Evolutionary conservation across 768 basidiomycete genomes (phyloP).

Genomic region (Tricholomella constricta): DNA sequence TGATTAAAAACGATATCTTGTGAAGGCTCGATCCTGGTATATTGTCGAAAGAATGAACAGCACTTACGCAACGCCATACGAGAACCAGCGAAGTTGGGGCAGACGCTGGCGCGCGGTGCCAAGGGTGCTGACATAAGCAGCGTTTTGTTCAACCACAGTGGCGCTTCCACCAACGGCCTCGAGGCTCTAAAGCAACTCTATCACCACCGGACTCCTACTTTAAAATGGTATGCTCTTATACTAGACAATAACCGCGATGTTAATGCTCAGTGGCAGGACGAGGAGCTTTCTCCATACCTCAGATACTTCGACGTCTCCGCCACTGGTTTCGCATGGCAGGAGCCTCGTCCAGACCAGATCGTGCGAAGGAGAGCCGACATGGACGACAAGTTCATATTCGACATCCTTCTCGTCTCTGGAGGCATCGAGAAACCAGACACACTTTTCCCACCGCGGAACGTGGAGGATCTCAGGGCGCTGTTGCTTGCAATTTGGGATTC

Average conservation of each 20-base stretch:
- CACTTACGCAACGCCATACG: too few species aligned
- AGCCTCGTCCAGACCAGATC: slow-evolving; percentile 55
- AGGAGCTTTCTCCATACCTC: slow-evolving; percentile 18
- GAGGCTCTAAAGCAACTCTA: not conserved
- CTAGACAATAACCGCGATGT: too few species aligned
- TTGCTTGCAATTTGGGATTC: slow-evolving; percentile 63
- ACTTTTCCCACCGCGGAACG: slow-evolving; percentile 69
- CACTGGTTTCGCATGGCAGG: slow-evolving; percentile 60
- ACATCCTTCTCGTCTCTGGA: slow-evolving; percentile 68
- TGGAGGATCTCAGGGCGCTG: slow-evolving; percentile 52
- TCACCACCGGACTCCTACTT: not conserved
- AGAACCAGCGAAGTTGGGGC: too few species aligned
- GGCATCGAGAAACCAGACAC: slow-evolving; percentile 59
- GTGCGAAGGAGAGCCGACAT: slow-evolving; percentile 61
- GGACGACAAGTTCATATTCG: slow-evolving; percentile 69
- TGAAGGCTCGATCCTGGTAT: too few species aligned
- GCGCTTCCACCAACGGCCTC: not conserved
- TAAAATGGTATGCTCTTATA: not conserved
- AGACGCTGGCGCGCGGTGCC: too few species aligned
- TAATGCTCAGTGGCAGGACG: slow-evolving; percentile 15
- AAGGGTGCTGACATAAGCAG: slow-evolving; percentile 17
- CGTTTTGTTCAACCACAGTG: slow-evolving; percentile 3
- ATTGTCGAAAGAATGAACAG: too few species aligned
- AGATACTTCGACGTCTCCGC: slow-evolving; percentile 56
- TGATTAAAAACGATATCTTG: too few species aligned